Evolutionary conservation across 129 eudicot species (phyloP).

Genomic region (Helianthus annuus): DNA sequence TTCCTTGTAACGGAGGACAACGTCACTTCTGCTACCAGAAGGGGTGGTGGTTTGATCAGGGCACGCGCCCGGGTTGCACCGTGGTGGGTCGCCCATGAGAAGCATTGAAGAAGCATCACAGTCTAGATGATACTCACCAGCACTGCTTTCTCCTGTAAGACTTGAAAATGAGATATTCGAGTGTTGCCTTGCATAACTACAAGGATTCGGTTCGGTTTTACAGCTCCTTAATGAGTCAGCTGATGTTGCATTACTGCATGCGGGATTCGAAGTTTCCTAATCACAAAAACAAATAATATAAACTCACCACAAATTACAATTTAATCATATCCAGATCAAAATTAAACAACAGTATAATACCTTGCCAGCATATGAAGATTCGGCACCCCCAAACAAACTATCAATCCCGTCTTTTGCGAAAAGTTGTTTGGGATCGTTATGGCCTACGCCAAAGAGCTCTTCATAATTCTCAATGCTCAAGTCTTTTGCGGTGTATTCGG

Average conservation of each 20-base stretch:
- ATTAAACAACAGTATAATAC: conserved; percentile 27
- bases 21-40: conserved; percentile 45
- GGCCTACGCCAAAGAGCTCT: conserved; percentile 51
- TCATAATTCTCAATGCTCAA: conserved; percentile 50
- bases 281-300: neutral
- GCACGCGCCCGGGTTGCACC: conserved; percentile 21
- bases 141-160: conserved; percentile 37
- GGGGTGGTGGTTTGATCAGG: conserved; percentile 23
- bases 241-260: conserved; percentile 52
- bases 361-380: conserved; percentile 31
- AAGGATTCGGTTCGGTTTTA: conserved; percentile 44
- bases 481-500: too few species aligned
- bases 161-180: conserved; percentile 45
- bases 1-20: conserved; percentile 65
- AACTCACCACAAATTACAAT: too few species aligned
- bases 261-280: conserved; percentile 38
- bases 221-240: conserved; percentile 48
- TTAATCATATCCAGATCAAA: too few species aligned
- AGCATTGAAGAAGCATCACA: conserved; percentile 49
- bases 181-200: conserved; percentile 33
- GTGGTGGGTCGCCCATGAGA: conserved; percentile 50
- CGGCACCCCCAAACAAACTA: conserved; percentile 1
- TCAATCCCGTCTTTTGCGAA: too few species aligned
- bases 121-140: conserved; percentile 48
- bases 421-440: conserved; percentile 38